These are phyloP conservation scores for Gentiana macrophylla DNA, from an alignment of 257 asterid species.

Conservation along the genomic window DNA sequence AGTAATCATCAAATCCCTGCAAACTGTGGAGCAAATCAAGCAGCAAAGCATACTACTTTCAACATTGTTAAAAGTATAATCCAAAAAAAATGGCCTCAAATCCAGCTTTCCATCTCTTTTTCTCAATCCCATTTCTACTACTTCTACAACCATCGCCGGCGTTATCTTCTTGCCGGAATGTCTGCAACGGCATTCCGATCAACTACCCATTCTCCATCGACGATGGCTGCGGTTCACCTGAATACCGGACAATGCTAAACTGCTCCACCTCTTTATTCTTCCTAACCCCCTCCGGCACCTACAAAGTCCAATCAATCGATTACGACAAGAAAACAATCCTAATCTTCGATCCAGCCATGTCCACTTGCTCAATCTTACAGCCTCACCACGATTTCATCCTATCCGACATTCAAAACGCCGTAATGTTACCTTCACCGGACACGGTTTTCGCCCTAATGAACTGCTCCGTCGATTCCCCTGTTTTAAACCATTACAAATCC, in stretches of 20 bases:
- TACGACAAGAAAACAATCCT: constrained; percentile 32
- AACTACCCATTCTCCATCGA: constrained; percentile 77
- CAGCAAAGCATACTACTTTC: neutral
- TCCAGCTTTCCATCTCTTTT: neutral
- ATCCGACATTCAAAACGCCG: constrained; percentile 63
- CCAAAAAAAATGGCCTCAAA: neutral
- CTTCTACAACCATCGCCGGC: neutral
- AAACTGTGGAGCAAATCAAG: neutral
- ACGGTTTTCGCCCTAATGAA: constrained; percentile 71
- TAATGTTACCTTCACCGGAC: constrained; percentile 75
- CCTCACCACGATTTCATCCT: constrained; percentile 78
- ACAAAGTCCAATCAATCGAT: constrained; percentile 68
- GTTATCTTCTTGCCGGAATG: constrained; percentile 41
- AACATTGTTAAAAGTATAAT: neutral
- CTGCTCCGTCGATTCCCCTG: constrained; percentile 81
- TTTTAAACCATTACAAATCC: constrained; percentile 64
- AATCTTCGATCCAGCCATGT: constrained; percentile 76
- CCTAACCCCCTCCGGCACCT: constrained; percentile 75
- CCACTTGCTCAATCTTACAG: constrained; percentile 87
- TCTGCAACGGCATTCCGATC: constrained; percentile 68
- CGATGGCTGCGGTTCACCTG: constrained; percentile 84
- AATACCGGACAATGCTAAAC: constrained; percentile 60
- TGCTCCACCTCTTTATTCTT: constrained; percentile 66
- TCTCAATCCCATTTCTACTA: neutral
- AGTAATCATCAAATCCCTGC: neutral